phyloP scores from a whole-genome alignment of 2,329 filamentous ascomycete species.

The Cordyceps pruinosa region DNA sequence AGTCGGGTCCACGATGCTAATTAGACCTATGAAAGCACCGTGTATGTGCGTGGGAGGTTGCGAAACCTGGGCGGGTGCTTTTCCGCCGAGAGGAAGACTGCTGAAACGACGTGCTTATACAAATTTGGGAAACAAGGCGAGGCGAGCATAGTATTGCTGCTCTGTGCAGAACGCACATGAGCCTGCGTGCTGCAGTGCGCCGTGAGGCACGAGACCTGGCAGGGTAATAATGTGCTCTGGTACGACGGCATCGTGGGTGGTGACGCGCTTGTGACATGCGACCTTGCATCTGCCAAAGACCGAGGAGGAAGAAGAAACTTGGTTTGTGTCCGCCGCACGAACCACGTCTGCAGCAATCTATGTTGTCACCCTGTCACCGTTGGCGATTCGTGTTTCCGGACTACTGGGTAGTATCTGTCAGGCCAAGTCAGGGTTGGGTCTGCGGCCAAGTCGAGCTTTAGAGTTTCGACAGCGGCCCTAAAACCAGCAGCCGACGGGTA shows the following conservation, averaged over 20 bases:
- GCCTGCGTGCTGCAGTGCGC: background rate
- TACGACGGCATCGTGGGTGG: background rate
- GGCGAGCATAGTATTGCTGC: background rate
- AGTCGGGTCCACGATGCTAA: background rate
- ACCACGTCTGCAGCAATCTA: background rate
- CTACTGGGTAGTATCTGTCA: background rate
- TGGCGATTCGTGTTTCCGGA: background rate
- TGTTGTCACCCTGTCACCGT: background rate
- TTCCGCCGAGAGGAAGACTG: background rate
- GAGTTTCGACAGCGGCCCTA: background rate
- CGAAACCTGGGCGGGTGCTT: background rate
- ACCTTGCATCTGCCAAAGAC: background rate
- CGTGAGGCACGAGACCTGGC: slow-evolving; percentile 3
- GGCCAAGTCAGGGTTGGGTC: background rate
- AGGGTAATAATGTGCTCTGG: background rate
- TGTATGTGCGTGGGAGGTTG: background rate
- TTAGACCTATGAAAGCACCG: background rate
- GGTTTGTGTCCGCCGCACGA: background rate
- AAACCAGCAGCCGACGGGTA: background rate
- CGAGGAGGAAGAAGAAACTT: background rate
- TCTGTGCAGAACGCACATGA: background rate
- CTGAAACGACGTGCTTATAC: slow-evolving; percentile 1
- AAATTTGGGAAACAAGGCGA: background rate
- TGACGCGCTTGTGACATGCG: background rate
- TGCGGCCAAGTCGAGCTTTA: background rate